Conservation (phyloP, 2,329 filamentous ascomycete species). For the Apiospora koreana region DNA sequence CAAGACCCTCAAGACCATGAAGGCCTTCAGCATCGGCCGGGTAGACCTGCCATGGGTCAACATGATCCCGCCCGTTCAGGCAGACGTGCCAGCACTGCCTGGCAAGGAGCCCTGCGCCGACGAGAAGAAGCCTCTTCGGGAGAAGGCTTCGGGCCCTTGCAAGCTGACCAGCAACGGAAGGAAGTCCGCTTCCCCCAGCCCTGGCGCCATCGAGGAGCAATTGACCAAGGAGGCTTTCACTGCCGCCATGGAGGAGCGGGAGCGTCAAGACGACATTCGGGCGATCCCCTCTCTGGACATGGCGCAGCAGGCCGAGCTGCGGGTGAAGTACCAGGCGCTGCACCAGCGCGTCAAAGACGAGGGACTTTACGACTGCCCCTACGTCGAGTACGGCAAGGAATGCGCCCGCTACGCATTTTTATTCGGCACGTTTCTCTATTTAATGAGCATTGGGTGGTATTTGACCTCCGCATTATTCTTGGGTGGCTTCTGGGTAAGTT, state of each 20-base stretch:
- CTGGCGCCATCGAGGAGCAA: slow-evolving; percentile 10
- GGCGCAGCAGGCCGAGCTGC: slow-evolving; percentile 55
- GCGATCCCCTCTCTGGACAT: slow-evolving; percentile 46
- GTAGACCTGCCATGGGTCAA: slow-evolving; percentile 57
- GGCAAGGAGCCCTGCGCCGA: slow-evolving; percentile 9
- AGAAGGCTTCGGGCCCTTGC: neutral
- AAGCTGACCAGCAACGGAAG: neutral
- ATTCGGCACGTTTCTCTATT: slow-evolving; percentile 48
- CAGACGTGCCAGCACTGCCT: slow-evolving; percentile 39
- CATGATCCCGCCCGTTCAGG: slow-evolving; percentile 60
- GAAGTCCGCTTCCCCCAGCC: neutral
- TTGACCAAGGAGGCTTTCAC: slow-evolving; percentile 17
- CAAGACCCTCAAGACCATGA: slow-evolving; percentile 57
- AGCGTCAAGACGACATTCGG: slow-evolving; percentile 19
- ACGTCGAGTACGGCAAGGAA: slow-evolving; percentile 60
- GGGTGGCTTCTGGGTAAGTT: slow-evolving; percentile 61
- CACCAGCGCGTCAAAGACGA: slow-evolving; percentile 55
- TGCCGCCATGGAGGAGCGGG: slow-evolving; percentile 18
- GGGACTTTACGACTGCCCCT: slow-evolving; percentile 61
- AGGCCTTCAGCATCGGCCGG: slow-evolving; percentile 60
- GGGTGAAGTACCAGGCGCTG: slow-evolving; percentile 54
- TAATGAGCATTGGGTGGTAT: slow-evolving; percentile 55
- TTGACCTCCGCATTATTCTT: slow-evolving; percentile 57
- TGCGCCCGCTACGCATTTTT: slow-evolving; percentile 53
- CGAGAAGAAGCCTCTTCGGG: neutral